Evolutionary conservation across 2,329 filamentous ascomycete genomes (phyloP).

Genomic region (Talaromyces funiculosus): DNA sequence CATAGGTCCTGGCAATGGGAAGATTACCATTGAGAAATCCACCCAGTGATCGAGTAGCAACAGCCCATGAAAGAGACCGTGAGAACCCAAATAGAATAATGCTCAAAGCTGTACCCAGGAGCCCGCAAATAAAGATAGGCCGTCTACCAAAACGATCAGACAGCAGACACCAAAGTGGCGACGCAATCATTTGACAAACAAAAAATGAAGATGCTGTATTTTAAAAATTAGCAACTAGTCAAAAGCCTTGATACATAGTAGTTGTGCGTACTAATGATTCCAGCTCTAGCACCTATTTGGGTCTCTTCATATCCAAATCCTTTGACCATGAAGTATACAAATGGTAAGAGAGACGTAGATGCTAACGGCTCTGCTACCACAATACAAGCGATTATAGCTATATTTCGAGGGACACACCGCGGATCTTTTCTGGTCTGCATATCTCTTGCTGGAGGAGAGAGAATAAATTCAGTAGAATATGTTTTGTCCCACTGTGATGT

Average conservation of each 20-base stretch:
- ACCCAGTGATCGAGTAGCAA: not conserved
- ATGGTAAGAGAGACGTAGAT: not conserved
- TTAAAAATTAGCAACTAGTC: not conserved
- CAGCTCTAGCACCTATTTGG: not conserved
- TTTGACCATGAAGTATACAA: slow-evolving; percentile 3
- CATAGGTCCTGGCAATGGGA: not conserved
- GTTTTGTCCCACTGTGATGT: not conserved
- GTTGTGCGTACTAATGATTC: not conserved
- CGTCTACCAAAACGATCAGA: slow-evolving; percentile 1
- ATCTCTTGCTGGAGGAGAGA: not conserved
- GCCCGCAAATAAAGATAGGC: not conserved
- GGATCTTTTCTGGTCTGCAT: not conserved
- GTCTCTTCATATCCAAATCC: slow-evolving; percentile 1
- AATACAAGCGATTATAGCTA: slow-evolving; percentile 2
- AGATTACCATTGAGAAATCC: slow-evolving; percentile 4
- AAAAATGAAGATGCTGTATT: slow-evolving; percentile 6
- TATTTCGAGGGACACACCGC: not conserved
- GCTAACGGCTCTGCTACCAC: slow-evolving; percentile 4
- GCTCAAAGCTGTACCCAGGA: not conserved
- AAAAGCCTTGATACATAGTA: not conserved
- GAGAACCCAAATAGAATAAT: not conserved
- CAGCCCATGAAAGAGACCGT: not conserved
- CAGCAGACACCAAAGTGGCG: not conserved
- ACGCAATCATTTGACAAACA: not conserved
- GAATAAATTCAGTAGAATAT: not conserved